Conservation (phyloP, 805 yeast genomes). For the Starmerella tilneyi region DNA sequence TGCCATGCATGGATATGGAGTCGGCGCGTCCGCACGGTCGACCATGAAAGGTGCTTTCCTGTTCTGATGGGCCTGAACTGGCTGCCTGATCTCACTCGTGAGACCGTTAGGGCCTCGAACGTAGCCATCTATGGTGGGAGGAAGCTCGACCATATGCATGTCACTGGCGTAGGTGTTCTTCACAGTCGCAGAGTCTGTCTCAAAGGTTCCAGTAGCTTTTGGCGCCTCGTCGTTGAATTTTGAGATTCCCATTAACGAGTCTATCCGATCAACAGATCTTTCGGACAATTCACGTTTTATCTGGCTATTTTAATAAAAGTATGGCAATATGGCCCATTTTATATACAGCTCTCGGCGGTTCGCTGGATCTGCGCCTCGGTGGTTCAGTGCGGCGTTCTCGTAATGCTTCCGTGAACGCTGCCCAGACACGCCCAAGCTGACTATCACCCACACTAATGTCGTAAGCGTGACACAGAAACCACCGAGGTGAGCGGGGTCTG, state of each 20-base stretch:
- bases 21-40: neutral
- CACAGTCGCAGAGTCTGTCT: neutral
- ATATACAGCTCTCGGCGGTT: neutral
- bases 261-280: no score
- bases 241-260: no score
- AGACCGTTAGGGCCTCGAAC: no score
- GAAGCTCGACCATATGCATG: neutral
- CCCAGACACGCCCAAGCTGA: constrained; percentile 44
- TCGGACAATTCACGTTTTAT: no score
- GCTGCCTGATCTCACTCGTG: no score
- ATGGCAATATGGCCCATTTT: constrained; percentile 11
- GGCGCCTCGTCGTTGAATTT: no score
- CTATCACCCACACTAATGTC: constrained; percentile 29
- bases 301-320: neutral
- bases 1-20: neutral
- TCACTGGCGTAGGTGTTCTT: neutral
- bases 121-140: no score
- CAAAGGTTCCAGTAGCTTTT: neutral
- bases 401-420: constrained; percentile 41
- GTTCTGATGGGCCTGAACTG: no score
- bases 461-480: constrained; percentile 17
- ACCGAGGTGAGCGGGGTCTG: constrained; percentile 11
- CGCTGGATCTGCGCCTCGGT: neutral
- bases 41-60: neutral
- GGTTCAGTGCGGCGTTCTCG: neutral